phyloP scores from a whole-genome alignment of 164 flowering plant genomes.

The Vitis cinerea region DNA sequence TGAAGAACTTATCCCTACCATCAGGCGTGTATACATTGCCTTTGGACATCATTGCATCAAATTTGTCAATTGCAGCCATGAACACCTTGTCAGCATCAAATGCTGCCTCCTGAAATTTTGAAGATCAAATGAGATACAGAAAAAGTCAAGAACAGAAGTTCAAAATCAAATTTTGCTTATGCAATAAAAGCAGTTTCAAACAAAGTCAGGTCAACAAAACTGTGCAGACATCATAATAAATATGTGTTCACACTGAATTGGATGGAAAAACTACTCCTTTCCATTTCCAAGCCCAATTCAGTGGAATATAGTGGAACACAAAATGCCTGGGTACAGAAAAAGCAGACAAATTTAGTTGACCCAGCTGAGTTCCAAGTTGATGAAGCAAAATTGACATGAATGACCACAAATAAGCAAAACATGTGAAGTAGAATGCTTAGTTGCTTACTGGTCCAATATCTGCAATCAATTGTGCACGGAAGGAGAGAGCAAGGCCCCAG shows the following conservation, averaged over 20 bases:
- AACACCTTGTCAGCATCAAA: slow-evolving; percentile 88
- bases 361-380: neutral
- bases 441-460: slow-evolving; percentile 91
- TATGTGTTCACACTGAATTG: no score
- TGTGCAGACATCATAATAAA: no score
- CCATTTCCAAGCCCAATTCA: neutral
- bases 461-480: slow-evolving; percentile 88
- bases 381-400: neutral
- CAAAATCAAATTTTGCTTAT: no score
- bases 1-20: slow-evolving; percentile 44
- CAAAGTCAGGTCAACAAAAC: no score
- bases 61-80: slow-evolving; percentile 92
- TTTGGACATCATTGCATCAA: slow-evolving; percentile 89
- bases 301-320: neutral
- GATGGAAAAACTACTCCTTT: no score
- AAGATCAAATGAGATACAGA: neutral
- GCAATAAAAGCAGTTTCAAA: no score
- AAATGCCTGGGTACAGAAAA: neutral
- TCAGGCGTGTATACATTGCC: slow-evolving; percentile 76
- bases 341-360: neutral
- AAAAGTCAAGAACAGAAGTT: no score
- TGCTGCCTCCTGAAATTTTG: slow-evolving; percentile 71
- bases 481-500: slow-evolving; percentile 95
- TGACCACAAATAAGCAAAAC: neutral
- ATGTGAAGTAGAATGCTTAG: slow-evolving; percentile 39